Conservation (phyloP, 306 rosid species). For the Ochetophila trinervis region DNA sequence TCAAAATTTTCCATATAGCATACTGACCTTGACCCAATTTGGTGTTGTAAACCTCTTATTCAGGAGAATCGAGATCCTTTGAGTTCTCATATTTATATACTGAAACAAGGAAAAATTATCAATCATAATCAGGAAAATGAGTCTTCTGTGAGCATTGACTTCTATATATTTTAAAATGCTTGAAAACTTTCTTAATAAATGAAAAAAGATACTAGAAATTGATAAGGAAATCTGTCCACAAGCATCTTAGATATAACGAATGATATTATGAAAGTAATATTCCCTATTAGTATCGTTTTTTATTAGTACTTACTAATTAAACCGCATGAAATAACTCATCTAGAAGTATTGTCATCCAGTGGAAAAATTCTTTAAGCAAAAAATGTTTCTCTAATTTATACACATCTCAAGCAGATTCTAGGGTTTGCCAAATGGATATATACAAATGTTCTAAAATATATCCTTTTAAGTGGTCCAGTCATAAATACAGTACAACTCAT, state of each 20-base stretch:
- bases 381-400: neutral
- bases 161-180: neutral
- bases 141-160: too few relatives aligned
- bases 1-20: conserved; percentile 15
- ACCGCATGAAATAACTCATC: neutral
- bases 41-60: conserved; percentile 89
- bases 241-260: neutral
- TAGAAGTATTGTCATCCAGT: neutral
- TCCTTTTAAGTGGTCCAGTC: neutral
- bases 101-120: conserved; percentile 37
- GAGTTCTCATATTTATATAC: conserved; percentile 84
- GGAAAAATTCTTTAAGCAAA: neutral
- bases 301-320: neutral
- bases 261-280: neutral
- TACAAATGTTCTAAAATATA: neutral
- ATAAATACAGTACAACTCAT: neutral
- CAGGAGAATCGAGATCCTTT: conserved; percentile 72
- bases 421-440: neutral
- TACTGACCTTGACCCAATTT: conserved; percentile 85
- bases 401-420: neutral
- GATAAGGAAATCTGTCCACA: too few relatives aligned
- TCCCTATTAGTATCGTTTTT: neutral
- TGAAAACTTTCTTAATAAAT: neutral
- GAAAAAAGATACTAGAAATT: neutral
- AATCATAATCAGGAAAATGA: neutral